A percentile compares a stretch with the other conserved stretches of the same genome.
Conservation (phyloP, 106 monocot genomes). For the Acorus gramineus region DNA sequence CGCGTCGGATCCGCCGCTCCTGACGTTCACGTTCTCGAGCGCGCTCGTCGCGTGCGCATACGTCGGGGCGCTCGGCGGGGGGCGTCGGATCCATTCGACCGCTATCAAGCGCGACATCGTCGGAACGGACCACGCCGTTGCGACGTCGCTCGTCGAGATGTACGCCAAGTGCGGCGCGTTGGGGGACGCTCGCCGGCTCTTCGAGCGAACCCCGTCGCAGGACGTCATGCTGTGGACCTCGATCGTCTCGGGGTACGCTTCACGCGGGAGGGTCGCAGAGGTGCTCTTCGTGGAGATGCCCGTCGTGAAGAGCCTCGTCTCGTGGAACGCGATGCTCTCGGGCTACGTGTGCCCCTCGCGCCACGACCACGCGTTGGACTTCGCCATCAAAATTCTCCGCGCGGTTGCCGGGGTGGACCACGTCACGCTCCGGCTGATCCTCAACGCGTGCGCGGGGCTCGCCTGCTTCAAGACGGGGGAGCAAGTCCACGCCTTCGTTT, state of each 20-base stretch:
- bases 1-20: not conserved
- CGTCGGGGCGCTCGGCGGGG: constrained; percentile 4
- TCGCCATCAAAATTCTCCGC: constrained; percentile 40
- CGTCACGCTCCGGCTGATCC: constrained; percentile 45
- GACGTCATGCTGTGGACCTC: constrained; percentile 73
- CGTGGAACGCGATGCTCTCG: constrained; percentile 80
- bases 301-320: constrained; percentile 32
- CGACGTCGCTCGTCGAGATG: constrained; percentile 28
- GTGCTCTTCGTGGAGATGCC: constrained; percentile 22
- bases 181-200: constrained; percentile 39
- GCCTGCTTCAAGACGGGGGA: constrained; percentile 67
- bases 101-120: constrained; percentile 3
- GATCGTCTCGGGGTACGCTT: constrained; percentile 50
- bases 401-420: constrained; percentile 36
- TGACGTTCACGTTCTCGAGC: constrained; percentile 11
- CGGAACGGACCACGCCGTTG: constrained; percentile 7
- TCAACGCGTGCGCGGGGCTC: constrained; percentile 55
- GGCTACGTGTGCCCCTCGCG: constrained; percentile 44
- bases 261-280: constrained; percentile 33
- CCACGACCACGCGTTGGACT: constrained; percentile 70
- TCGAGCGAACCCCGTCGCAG: constrained; percentile 16
- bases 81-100: constrained; percentile 14
- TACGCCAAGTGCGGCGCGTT: constrained; percentile 57
- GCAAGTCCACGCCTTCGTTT: constrained; percentile 57
- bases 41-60: constrained; percentile 19